Evolutionary conservation across 208 protist species (phyloP).

Genomic region (Trypanosoma lewisi): DNA sequence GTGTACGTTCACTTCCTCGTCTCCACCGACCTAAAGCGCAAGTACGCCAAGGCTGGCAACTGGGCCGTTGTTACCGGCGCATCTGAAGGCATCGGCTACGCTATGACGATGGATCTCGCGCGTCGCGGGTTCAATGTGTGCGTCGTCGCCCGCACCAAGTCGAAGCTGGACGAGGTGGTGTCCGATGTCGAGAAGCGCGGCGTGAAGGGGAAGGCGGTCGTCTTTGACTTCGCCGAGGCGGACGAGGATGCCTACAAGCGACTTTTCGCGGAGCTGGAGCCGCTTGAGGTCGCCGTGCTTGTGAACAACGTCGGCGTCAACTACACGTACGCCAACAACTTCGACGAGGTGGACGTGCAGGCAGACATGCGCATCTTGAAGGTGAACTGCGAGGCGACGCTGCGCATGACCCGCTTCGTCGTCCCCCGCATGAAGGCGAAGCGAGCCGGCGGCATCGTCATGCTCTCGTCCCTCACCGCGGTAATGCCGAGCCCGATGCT

Average conservation of each 20-base stretch:
- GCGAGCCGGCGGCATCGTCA: slow-evolving; percentile 73
- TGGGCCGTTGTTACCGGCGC: slow-evolving; percentile 94
- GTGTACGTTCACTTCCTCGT: slow-evolving; percentile 48
- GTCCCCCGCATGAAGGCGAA: slow-evolving; percentile 70
- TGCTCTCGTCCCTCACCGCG: slow-evolving; percentile 73
- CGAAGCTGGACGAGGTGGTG: slow-evolving; percentile 81
- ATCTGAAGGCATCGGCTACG: slow-evolving; percentile 93
- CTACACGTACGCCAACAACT: slow-evolving; percentile 91
- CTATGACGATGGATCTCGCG: slow-evolving; percentile 87
- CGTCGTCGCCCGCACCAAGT: slow-evolving; percentile 84
- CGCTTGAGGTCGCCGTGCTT: slow-evolving; percentile 58
- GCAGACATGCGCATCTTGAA: slow-evolving; percentile 76
- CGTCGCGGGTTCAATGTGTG: slow-evolving; percentile 91
- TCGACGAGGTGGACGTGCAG: slow-evolving; percentile 70
- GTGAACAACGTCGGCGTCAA: slow-evolving; percentile 94
- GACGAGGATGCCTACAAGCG: slow-evolving; percentile 51
- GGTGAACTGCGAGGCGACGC: slow-evolving; percentile 84
- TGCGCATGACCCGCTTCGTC: slow-evolving; percentile 85
- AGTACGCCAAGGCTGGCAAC: slow-evolving; percentile 67
- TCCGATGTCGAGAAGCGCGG: slow-evolving; percentile 58
- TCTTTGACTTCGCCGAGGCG: slow-evolving; percentile 80
- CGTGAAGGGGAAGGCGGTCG: slow-evolving; percentile 74
- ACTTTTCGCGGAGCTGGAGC: slow-evolving; percentile 55
- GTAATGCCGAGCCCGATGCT: slow-evolving; percentile 70
- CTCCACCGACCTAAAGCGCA: slow-evolving; percentile 59